Percentiles rank a stretch among this genome's conserved stretches.
phyloP scores from a whole-genome alignment of 2,329 filamentous ascomycete genomes.

The Aureobasidium lini region DNA sequence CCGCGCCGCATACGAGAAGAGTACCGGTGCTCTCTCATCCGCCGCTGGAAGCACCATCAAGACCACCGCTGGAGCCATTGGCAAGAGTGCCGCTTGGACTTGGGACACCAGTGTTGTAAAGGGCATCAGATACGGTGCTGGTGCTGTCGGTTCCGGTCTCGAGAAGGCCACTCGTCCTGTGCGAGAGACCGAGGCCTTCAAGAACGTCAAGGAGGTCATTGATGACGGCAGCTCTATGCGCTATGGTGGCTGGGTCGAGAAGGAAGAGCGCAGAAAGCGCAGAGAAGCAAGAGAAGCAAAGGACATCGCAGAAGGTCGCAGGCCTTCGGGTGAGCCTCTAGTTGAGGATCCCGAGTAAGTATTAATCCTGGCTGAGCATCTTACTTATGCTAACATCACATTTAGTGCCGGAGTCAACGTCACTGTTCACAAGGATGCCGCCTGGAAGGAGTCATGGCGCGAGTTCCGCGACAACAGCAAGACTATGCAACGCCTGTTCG shows the following conservation, averaged over 20 bases:
- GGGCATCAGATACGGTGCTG: conserved; percentile 78
- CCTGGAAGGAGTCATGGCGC: conserved; percentile 97
- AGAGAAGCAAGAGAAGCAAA: conserved; percentile 65
- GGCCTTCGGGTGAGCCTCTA: conserved; percentile 50
- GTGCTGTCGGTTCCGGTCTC: conserved; percentile 74
- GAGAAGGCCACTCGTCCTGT: conserved; percentile 95
- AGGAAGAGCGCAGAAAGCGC: conserved; percentile 79
- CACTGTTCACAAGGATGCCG: conserved; percentile 91
- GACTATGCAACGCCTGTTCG: conserved; percentile 80
- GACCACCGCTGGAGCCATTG: conserved; percentile 75
- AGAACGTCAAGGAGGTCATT: conserved; percentile 87
- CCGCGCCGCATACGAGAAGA: conserved; percentile 77
- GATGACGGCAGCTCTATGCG: conserved; percentile 94
- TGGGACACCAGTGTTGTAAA: conserved; percentile 95
- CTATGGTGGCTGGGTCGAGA: conserved; percentile 95
- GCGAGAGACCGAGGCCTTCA: conserved; percentile 88
- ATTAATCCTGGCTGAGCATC: not conserved
- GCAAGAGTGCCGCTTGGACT: conserved; percentile 88
- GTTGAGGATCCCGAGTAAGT: conserved; percentile 85
- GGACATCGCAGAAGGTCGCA: conserved; percentile 38
- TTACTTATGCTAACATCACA: conserved; percentile 25
- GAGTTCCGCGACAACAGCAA: conserved; percentile 88
- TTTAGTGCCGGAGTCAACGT: conserved; percentile 84
- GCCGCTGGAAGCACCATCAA: conserved; percentile 76
- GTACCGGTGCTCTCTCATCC: conserved; percentile 72